Base-by-base conservation (phyloP, 768 basidiomycete genomes). In the Serendipita sp. region DNA sequence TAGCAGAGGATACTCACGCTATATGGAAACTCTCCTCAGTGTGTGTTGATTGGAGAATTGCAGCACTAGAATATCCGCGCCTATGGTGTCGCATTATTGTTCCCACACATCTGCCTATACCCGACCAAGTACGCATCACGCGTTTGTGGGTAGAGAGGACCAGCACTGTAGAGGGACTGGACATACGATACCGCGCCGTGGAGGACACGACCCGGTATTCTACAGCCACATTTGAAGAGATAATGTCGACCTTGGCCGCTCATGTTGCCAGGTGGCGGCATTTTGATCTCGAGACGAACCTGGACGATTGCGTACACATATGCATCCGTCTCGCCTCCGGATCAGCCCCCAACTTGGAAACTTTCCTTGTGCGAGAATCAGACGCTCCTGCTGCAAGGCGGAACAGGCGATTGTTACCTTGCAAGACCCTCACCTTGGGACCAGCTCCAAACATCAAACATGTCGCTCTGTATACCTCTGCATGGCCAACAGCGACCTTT, bases 281-380 rank as follows among this genome's bases (percentile, higher is more conserved):
- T 60, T 60, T 60, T 37, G 56, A 60, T n/a, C 56, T 60, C 30
- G 56, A 60, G 37, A 60, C 56, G 37, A 60, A 60, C 56, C 37
- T 60, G 10, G 56, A 60, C 28, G 56, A 60, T 35, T 60, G 56
- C 37, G 34, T 60, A n/a, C 56, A 60, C 37, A 60, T 60, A 28
- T 28, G 28, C 34, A 37, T 60, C 35, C 56, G 56, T 30, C 56
- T 60, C 37, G 4, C 56, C 11, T 32, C 37, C 8, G 56, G 56
- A 4, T 10, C 28, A 10, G 56, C 56, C 37, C 56, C 56, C 10
- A 60, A 60, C 30, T 60, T 60, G 56, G 56, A 60, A 37, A 60
- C 56, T 8, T 60, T 60, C 34, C 56, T 60, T 38, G 56, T 60
- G 8, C 24, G 56, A 34, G 56, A 60, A 37, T 37, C 56, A 24